Conservation (phyloP, 2,329 filamentous ascomycete species). For the Periconia digitata region DNA sequence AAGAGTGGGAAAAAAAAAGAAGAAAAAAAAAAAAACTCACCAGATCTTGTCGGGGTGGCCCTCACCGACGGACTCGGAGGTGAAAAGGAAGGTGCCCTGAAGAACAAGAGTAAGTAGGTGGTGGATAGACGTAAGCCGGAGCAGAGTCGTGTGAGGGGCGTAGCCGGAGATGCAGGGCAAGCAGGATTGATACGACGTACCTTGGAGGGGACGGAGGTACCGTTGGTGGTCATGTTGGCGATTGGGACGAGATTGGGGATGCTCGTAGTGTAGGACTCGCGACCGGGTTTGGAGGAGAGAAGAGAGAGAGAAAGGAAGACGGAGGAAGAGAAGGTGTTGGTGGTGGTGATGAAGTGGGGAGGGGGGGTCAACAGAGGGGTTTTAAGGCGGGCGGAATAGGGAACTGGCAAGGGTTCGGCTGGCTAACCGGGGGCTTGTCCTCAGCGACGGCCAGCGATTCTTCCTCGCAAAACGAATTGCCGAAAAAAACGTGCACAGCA, state of each 20-base stretch:
- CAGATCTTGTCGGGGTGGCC: slow-evolving; percentile 92
- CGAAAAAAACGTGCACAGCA: slow-evolving; percentile 29
- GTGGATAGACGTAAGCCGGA: slow-evolving; percentile 11
- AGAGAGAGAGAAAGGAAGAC: slow-evolving; percentile 6
- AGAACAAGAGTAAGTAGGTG: slow-evolving; percentile 17
- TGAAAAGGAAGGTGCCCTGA: slow-evolving; percentile 50
- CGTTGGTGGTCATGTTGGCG: slow-evolving; percentile 29
- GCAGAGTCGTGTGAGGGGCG: not conserved
- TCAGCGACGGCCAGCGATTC: not conserved
- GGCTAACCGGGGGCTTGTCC: slow-evolving; percentile 15
- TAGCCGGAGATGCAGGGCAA: not conserved
- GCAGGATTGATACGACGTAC: slow-evolving; percentile 14
- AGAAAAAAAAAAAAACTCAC: slow-evolving; percentile 41
- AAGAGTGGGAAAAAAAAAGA: slow-evolving; percentile 2
- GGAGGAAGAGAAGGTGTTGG: slow-evolving; percentile 21
- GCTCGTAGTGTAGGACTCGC: slow-evolving; percentile 42
- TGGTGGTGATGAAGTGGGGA: slow-evolving; percentile 11
- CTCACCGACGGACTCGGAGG: slow-evolving; percentile 55
- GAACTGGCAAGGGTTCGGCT: slow-evolving; percentile 19
- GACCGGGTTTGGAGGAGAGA: slow-evolving; percentile 25
- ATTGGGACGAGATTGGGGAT: slow-evolving; percentile 15
- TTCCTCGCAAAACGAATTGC: slow-evolving; percentile 21
- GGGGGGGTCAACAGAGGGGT: slow-evolving; percentile 16
- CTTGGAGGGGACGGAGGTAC: slow-evolving; percentile 25
- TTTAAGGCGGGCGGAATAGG: slow-evolving; percentile 2